Evolutionary conservation across 352 stramenopile species (phyloP), one percentile per base, ranked within the genome.

Genomic region (Pythium biforme): DNA sequence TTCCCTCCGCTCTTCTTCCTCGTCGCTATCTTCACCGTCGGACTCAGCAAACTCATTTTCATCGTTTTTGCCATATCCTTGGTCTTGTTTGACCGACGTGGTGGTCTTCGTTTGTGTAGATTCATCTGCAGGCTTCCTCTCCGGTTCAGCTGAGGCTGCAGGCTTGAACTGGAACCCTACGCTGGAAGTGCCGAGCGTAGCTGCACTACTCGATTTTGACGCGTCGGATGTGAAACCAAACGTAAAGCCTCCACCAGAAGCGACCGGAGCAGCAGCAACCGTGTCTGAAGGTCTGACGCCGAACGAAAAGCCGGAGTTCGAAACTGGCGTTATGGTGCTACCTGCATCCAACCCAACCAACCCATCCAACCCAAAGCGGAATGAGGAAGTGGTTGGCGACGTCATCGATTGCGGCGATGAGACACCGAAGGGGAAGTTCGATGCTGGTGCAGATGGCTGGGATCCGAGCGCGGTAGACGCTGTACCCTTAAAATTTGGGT

Each of bases 1-100:
- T 74, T 91, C 77, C 55, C 67, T 68, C 8, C 82, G 82, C 34
- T 84, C 77, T 62, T 81, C 81, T 56, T 90, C 81, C 10, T 89
- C 77, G 26, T 89, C 77, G 29, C 62, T 75, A n/a, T 79, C 79
- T 25, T 89, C 81, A 10, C 55, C 66, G 25, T 86, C 72, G 0
- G 56, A 79, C 12, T 77, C 51, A 0, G 73, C 74, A 27, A 91
- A 89, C 40, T 74, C 68, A 54, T 91, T 91, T 17, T 86, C 69
- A 33, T 81, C 79, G 43, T 85, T 85, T 47, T 88, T 75, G 11
- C 81, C 81, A 56, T 90, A 90, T 17, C 66, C 74, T 25, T 77
- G 53, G 15, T 71, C 59, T 43, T 64, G 23, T 26, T 53, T 34
- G n/a, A 49, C 56, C 2, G 22, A 22, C 23, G 4, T 4, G 45